A percentile compares a stretch with the other conserved stretches of the same genome.
Conservation (phyloP, 2,329 filamentous ascomycete species). For the Ambrosiella beaveri region DNA sequence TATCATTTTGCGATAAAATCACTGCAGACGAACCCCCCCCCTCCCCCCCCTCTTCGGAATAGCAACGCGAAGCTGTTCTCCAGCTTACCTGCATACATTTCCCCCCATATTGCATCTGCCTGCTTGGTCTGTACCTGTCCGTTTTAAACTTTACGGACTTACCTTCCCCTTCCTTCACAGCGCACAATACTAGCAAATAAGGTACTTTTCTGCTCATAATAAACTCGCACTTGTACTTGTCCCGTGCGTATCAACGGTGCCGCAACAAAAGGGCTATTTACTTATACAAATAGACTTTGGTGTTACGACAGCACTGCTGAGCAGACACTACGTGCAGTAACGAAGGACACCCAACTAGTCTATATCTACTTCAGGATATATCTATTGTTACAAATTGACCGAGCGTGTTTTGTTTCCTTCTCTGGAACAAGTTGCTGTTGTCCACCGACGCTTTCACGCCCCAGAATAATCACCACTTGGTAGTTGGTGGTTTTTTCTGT, state of each 20-base stretch:
- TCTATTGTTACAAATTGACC: background rate
- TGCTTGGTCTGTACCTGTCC: background rate
- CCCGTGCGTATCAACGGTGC: background rate
- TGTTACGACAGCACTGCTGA: background rate
- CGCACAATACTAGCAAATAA: background rate
- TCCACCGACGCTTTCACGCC: background rate
- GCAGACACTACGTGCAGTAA: background rate
- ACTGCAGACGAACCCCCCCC: background rate
- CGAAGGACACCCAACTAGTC: background rate
- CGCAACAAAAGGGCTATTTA: background rate
- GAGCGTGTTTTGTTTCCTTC: background rate
- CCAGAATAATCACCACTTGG: background rate
- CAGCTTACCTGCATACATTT: constrained; percentile 4
- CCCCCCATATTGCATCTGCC: background rate
- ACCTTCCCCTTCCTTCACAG: background rate
- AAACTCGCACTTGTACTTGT: background rate
- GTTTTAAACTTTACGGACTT: background rate
- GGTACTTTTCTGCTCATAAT: background rate
- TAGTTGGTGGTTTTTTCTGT: background rate
- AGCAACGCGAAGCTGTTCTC: background rate
- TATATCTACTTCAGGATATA: background rate
- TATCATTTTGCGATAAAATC: background rate
- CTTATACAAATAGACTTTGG: background rate
- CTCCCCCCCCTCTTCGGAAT: background rate
- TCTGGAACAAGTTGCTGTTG: background rate